phyloP scores from a whole-genome alignment of 352 stramenopile genomes.

The Phytophthora melonis region DNA sequence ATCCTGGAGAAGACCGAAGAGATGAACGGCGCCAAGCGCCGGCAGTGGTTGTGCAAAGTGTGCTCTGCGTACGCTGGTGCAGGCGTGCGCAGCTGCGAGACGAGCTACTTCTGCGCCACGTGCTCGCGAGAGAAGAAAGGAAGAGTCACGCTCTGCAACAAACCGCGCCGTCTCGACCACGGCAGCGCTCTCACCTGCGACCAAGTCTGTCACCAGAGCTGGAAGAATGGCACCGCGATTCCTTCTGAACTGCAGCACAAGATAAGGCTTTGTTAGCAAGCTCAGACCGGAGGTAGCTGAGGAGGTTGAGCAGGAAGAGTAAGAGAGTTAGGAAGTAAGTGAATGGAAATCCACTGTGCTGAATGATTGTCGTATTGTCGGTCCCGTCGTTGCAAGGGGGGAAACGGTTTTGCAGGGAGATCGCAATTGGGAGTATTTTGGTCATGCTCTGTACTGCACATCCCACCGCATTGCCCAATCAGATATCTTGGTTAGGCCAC shows the following conservation, averaged over 20 bases:
- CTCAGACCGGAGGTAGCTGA: neutral
- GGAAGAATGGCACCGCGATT: slow-evolving; percentile 25
- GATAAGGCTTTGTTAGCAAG: slow-evolving; percentile 1
- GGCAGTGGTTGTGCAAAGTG: slow-evolving; percentile 37
- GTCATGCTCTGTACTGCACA: neutral
- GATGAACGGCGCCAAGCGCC: slow-evolving; percentile 24
- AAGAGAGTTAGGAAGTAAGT: neutral
- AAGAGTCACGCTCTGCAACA: slow-evolving; percentile 23
- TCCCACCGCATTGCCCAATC: no score
- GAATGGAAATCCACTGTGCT: slow-evolving; percentile 1
- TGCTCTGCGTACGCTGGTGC: slow-evolving; percentile 24
- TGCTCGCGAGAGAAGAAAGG: slow-evolving; percentile 20
- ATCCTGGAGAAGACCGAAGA: slow-evolving; percentile 20
- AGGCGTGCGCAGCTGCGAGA: slow-evolving; percentile 29
- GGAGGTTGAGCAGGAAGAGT: neutral
- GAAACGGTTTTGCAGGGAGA: slow-evolving; percentile 15
- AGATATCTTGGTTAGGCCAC: no score
- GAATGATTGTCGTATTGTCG: neutral
- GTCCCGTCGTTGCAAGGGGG: neutral
- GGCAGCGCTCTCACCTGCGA: slow-evolving; percentile 17
- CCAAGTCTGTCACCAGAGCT: slow-evolving; percentile 26
- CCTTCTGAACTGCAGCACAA: slow-evolving; percentile 20
- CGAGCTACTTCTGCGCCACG: slow-evolving; percentile 16
- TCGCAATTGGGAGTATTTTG: slow-evolving; percentile 10
- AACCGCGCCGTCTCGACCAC: neutral